phyloP scores from a whole-genome alignment of 805 yeast genomes.

The Clavispora phyllophila region DNA sequence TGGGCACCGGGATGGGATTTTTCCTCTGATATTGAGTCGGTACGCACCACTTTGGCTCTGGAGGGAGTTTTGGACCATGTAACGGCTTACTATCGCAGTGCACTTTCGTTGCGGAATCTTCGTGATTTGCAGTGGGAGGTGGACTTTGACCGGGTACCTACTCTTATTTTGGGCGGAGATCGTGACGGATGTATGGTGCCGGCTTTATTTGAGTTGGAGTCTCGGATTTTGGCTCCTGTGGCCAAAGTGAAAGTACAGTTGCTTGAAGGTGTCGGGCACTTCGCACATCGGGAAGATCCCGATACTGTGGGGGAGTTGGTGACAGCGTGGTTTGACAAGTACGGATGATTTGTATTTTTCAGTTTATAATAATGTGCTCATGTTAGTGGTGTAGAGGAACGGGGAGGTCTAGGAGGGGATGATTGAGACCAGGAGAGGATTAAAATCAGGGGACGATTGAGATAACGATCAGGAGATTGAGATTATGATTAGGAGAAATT shows the following conservation, averaged over 20 bases:
- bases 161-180: constrained; percentile 32
- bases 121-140: constrained; percentile 17
- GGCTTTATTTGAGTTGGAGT: constrained; percentile 22
- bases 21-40: constrained; percentile 21
- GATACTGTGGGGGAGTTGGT: constrained; percentile 20
- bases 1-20: constrained; percentile 40
- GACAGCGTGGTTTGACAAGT: constrained; percentile 25
- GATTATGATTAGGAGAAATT: no score
- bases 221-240: constrained; percentile 12
- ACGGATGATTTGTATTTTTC: neutral
- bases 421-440: no score
- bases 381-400: no score
- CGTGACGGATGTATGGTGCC: constrained; percentile 36
- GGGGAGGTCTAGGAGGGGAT: no score
- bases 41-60: constrained; percentile 22
- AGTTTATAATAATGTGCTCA: no score
- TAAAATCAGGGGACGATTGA: no score
- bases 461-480: no score
- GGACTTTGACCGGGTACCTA: constrained; percentile 33
- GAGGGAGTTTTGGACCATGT: constrained; percentile 27
- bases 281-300: constrained; percentile 37
- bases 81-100: constrained; percentile 36
- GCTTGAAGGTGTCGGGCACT: constrained; percentile 31
- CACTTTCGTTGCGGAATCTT: constrained; percentile 11
- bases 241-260: constrained; percentile 22